Evolutionary conservation across 768 basidiomycete genomes (phyloP).

Genomic region (Suillus americanus): DNA sequence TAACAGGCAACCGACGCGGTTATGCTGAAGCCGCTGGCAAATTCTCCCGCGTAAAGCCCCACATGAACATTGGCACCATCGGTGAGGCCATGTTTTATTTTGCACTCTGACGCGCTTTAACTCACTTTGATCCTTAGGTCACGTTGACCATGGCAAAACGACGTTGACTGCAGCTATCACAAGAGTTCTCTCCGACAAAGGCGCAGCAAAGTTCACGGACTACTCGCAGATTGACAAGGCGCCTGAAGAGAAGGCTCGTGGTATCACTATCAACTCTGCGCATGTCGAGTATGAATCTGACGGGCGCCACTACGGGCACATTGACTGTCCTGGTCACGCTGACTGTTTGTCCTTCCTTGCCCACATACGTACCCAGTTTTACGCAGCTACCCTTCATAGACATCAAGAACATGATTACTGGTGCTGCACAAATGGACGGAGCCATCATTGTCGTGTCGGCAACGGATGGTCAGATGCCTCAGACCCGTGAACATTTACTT

Average conservation of each 20-base stretch:
- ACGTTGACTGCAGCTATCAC: conserved; percentile 96
- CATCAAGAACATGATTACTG: conserved; percentile 99
- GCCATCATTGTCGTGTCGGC: conserved; percentile 97
- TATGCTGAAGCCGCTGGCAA: conserved; percentile 67
- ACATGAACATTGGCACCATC: conserved; percentile 96
- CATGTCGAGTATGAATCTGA: conserved; percentile 98
- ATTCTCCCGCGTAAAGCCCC: conserved; percentile 78
- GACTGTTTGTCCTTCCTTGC: conserved; percentile 62
- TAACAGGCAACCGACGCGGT: conserved; percentile 40
- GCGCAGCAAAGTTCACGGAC: conserved; percentile 85
- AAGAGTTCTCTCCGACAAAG: conserved; percentile 78
- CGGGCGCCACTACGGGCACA: conserved; percentile 91
- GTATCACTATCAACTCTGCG: conserved; percentile 98
- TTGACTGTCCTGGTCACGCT: conserved; percentile 96
- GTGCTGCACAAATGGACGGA: conserved; percentile 97
- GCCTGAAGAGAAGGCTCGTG: conserved; percentile 98
- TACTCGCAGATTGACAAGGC: conserved; percentile 99
- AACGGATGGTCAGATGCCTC: conserved; percentile 99
- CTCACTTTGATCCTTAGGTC: conserved; percentile 48
- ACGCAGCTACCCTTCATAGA: conserved; percentile 42
- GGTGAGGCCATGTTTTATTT: conserved; percentile 42
- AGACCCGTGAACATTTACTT: conserved; percentile 96
- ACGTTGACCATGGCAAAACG: conserved; percentile 98
- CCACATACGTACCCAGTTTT: conserved; percentile 9
- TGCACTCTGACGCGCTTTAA: conserved; percentile 16